Evolutionary conservation across 805 yeast genomes (phyloP), one percentile per base, ranked within the genome.

Genomic region (Martiniozyma abietophila): DNA sequence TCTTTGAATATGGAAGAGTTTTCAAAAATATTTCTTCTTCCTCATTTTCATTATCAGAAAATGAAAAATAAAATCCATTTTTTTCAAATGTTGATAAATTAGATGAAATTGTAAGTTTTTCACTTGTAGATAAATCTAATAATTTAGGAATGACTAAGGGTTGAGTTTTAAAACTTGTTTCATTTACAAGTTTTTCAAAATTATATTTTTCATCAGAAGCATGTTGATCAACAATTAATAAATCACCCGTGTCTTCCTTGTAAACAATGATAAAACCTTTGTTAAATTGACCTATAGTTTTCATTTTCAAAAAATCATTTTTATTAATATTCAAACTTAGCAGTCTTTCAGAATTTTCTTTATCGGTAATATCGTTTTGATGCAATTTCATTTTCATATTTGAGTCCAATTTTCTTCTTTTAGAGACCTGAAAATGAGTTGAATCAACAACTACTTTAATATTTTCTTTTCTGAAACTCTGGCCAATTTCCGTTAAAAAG

Each of bases 131-230:
- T 29, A 92, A 58, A 28, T 82, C 81, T 8, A 89, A 50, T 5
- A 44, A 44, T 15, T 64, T 61, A 0, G 81, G 78, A 0, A 63
- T 50, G 5, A 89, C 83, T 31, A 92, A 61, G 2, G 76, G 75
- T 56, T 92, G 96, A 27, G 69, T 65, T 29, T 73, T 69, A 42
- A 88, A 74, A 0, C 62, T 58, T 0, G 81, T 72, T 3, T 64
- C 65, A 12, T 61, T 54, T 45, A 73, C 76, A 11, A 81, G 57
- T 31, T 62, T 64, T 54, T 92, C 98, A 61, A 84, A 92, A 54
- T 92, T 92, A 61, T 50, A 85, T 46, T 88, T 92, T 50, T 92
- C 99, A 59, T 92, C 98, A 44, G 95, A 82, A 1, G 98, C 98
- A 61, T 92, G 99, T 56, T 92, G 99, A 54, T 92, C 99, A 31